phyloP scores from a whole-genome alignment of 148 eudicot genomes.

The Rhododendron williamsianum region DNA sequence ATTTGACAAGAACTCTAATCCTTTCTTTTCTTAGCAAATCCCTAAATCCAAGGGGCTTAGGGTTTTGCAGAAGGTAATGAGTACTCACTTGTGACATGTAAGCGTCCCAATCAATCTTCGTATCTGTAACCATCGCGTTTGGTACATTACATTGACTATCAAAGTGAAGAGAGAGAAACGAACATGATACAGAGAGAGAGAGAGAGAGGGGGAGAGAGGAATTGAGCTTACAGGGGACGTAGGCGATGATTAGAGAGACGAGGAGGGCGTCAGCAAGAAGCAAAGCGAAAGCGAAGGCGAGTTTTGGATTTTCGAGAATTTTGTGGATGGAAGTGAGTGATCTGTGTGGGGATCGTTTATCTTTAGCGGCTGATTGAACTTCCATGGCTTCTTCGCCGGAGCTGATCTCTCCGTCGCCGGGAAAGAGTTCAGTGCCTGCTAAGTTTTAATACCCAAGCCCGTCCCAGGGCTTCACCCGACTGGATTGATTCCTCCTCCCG shows the following conservation, averaged over 20 bases:
- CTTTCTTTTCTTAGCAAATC: background rate
- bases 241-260: constrained; percentile 55
- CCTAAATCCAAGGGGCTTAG: background rate
- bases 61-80: constrained; percentile 12
- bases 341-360: background rate
- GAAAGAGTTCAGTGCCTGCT: background rate
- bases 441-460: background rate
- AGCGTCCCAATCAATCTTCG: constrained; percentile 97
- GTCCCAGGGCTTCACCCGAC: background rate
- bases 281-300: constrained; percentile 42
- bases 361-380: constrained; percentile 7
- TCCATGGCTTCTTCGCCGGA: constrained; percentile 21
- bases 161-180: background rate
- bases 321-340: background rate
- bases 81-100: constrained; percentile 79
- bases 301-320: constrained; percentile 24
- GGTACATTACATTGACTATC: background rate
- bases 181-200: background rate
- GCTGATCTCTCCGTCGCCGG: constrained; percentile 8
- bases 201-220: background rate
- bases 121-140: constrained; percentile 39
- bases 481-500: background rate
- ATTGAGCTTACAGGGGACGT: constrained; percentile 64
- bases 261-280: constrained; percentile 56
- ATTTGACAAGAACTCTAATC: too few relatives aligned